Conservation (phyloP, 2,329 filamentous ascomycete genomes). For the Trichoderma sp. region DNA sequence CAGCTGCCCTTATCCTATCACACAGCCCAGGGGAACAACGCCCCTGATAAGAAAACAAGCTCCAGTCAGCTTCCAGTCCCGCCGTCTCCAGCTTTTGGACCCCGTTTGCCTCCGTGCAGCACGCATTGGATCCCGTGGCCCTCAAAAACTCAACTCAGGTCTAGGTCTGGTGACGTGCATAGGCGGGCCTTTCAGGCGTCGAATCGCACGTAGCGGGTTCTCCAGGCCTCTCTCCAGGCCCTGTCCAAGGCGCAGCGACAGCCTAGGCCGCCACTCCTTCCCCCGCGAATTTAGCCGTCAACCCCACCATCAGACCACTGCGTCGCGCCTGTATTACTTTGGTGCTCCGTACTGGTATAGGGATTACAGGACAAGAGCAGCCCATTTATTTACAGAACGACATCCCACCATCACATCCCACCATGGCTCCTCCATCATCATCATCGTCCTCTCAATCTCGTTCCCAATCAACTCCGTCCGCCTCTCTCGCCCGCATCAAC, state of each 20-base stretch:
- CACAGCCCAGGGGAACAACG: background rate
- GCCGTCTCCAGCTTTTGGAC: background rate
- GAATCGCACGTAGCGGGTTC: background rate
- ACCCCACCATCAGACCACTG: conserved; percentile 18
- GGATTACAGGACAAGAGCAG: background rate
- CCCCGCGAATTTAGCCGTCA: conserved; percentile 13
- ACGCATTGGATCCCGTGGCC: background rate
- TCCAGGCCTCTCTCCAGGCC: background rate
- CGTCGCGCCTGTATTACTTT: background rate
- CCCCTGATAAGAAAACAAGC: background rate
- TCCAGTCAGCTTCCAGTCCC: background rate
- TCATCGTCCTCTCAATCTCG: conserved; percentile 19
- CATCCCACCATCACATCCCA: conserved; percentile 19
- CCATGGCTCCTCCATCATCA: conserved; percentile 31
- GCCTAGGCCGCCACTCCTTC: background rate
- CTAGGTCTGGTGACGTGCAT: conserved; percentile 13
- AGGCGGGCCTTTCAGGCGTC: background rate
- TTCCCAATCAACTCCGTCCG: conserved; percentile 37
- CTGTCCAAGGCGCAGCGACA: background rate
- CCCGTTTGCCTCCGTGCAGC: background rate
- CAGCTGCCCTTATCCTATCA: background rate
- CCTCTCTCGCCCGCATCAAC: conserved; percentile 53
- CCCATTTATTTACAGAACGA: background rate
- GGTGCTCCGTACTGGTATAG: background rate
- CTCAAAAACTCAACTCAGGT: background rate